Base-by-base conservation (phyloP, 441 rosid genomes). In the Croton setiger region DNA sequence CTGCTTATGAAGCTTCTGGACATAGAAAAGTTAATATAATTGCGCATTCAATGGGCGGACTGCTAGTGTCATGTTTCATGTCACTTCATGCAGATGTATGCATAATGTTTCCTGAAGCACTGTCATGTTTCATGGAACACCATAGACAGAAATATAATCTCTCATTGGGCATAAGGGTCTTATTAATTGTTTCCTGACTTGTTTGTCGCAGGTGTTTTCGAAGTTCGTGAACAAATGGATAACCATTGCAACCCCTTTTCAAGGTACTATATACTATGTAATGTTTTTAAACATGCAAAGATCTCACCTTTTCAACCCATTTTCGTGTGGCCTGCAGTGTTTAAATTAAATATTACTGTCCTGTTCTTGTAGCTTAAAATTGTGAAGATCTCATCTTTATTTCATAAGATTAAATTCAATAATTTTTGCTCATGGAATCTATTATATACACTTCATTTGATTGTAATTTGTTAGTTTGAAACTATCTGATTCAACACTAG, bases 11-110 rank as follows among this genome's bases (percentile, higher is more conserved):
- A 71, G 83, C 85, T 70, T 84, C 98, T 64, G 93, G 93, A 61
- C 69, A 76, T 23, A 82, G 93, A 79, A 90, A 90, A 84, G 85
- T 90, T 67, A 86, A 75, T 72, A 72, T 92, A 61, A 90, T 92
- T 73, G 83, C 98, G 0, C 98, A 92, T 75, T 90, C 98, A 17
- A 92, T 92, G 98, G 98, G 98, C n/a, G 98, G 98, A 75, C 63
- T 86, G 62, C 72, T 92, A 76, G 84, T 92, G 60, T 71, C 81
- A 17, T 92, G 95, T 80, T 88, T 92, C 81, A 82, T 92, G 76
- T 79, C 82, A 35, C 95, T 88, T 70, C 77, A 90, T 71, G 81
- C 73, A 12, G 91, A 88, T 73, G 98, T 92, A 79, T 27, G 82
- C 55, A 43, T 72, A 20, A 63, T 73, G 60, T 76, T 49, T 65